A percentile compares a stretch with the other conserved stretches of the same genome.
Evolutionary conservation across 106 monocot genomes (phyloP).

Genomic region (Posidonia australis): DNA sequence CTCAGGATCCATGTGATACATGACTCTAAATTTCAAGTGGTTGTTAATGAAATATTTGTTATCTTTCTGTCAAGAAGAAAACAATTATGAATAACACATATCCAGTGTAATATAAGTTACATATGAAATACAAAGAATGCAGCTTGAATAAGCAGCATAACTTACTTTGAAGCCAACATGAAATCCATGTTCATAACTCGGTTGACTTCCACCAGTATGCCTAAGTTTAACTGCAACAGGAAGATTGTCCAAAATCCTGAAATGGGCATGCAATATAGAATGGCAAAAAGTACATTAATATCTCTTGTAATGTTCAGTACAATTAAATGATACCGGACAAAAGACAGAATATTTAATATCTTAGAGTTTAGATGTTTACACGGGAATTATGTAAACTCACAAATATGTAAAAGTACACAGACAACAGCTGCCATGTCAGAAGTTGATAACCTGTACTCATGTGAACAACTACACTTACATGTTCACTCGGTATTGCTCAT

Average conservation of each 20-base stretch:
- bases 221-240: slow-evolving; percentile 53
- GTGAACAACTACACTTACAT: slow-evolving; percentile 30
- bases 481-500: slow-evolving; percentile 71
- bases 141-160: neutral
- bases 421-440: too few species aligned
- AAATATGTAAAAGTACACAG: too few species aligned
- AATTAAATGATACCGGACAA: neutral
- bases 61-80: slow-evolving; percentile 20
- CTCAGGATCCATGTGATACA: slow-evolving; percentile 49
- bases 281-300: too few species aligned
- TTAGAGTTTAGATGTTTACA: neutral
- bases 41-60: slow-evolving; percentile 52
- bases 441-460: neutral
- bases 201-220: slow-evolving; percentile 43
- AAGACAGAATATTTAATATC: neutral
- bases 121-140: neutral
- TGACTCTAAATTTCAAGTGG: slow-evolving; percentile 54
- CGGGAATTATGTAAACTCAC: neutral
- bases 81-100: neutral
- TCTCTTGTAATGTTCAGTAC: too few species aligned
- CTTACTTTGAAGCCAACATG: slow-evolving; percentile 50
- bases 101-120: neutral
- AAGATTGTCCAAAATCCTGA: slow-evolving; percentile 78
- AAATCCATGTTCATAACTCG: slow-evolving; percentile 44
- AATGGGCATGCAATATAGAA: neutral